These are phyloP conservation scores for Arabidopsis arenosa DNA, from an alignment of 345 rosid genomes.

Conservation along the genomic window DNA sequence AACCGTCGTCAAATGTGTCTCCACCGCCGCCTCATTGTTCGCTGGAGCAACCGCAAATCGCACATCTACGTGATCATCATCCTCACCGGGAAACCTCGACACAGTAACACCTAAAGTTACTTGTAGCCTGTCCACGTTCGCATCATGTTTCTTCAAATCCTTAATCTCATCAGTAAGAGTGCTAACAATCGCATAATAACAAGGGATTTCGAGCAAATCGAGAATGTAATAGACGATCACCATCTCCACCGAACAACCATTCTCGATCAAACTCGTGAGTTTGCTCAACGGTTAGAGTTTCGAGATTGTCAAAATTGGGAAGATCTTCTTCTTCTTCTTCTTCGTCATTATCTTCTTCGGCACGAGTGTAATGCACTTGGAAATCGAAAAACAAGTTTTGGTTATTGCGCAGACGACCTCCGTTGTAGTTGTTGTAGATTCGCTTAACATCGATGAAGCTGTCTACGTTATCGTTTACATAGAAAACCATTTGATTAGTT, in stretches of 20 bases:
- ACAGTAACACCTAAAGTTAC: neutral
- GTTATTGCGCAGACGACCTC: too few species aligned
- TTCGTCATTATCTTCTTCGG: too few species aligned
- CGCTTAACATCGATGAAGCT: neutral
- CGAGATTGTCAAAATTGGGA: neutral
- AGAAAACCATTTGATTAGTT: neutral
- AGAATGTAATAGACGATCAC: constrained; percentile 5
- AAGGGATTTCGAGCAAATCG: neutral
- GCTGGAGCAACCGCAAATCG: neutral
- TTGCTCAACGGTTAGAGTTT: neutral
- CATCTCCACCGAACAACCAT: constrained; percentile 1
- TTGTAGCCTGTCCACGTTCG: neutral
- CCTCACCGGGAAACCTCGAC: neutral
- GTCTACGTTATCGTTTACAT: neutral
- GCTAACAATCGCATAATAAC: neutral
- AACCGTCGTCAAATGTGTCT: neutral
- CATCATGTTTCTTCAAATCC: neutral
- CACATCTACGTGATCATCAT: neutral
- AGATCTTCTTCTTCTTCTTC: neutral
- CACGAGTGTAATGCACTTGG: neutral
- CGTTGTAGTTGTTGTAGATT: neutral
- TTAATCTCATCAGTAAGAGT: neutral
- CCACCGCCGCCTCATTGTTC: constrained; percentile 10
- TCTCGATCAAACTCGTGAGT: neutral
- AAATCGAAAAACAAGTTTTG: neutral